Conservation (phyloP, 78 protist genomes). For the Dictyostelium intermedium region DNA sequence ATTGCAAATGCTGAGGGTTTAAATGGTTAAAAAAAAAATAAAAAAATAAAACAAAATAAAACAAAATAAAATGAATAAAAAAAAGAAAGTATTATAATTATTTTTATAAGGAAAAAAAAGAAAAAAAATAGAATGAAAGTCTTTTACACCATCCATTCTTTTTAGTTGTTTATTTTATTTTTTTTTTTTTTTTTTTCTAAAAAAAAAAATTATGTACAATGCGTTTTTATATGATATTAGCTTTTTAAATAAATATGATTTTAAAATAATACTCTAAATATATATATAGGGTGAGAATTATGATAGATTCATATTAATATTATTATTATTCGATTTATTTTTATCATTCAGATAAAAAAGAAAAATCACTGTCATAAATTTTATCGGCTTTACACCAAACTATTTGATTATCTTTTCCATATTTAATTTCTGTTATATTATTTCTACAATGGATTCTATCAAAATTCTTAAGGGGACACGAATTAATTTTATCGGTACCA, state of each 20-base stretch:
- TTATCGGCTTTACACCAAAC: background rate
- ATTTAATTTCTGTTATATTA: background rate
- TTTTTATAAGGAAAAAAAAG: background rate
- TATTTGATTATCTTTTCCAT: background rate
- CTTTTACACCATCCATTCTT: background rate
- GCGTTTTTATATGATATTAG: no score
- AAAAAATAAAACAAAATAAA: background rate
- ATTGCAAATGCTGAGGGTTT: slow-evolving; percentile 68
- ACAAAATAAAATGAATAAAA: background rate
- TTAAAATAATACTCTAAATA: background rate
- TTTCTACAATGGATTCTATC: background rate
- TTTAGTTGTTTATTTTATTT: background rate
- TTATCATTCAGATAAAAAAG: background rate
- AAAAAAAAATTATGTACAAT: no score
- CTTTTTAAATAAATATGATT: no score
- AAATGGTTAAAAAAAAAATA: slow-evolving; percentile 5
- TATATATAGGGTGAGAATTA: background rate
- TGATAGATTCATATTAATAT: no score
- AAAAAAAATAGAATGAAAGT: background rate
- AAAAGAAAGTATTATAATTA: background rate
- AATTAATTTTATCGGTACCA: background rate
- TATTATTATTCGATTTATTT: background rate
- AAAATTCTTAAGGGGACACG: background rate
- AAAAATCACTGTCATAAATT: background rate
- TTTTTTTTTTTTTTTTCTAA: background rate